Evolutionary conservation across 2,329 filamentous ascomycete genomes (phyloP).

Genomic region (Penicillium sp.): DNA sequence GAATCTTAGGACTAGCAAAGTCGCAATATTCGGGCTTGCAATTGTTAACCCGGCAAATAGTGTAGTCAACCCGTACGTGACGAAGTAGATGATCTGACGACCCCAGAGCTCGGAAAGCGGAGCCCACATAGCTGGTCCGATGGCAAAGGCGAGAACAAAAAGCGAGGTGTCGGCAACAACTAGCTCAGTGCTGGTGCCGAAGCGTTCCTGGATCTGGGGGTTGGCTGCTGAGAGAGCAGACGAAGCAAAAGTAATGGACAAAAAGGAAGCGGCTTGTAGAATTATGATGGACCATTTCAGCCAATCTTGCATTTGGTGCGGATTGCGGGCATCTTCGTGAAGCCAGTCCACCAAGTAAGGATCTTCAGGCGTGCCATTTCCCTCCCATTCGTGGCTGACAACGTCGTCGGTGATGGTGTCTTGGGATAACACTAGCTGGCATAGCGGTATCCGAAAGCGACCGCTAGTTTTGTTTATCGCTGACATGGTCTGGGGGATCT

Average conservation of each 20-base stretch:
- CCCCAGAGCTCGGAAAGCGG: constrained; percentile 1
- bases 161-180: not conserved
- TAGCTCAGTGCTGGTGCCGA: not conserved
- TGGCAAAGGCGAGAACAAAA: constrained; percentile 5
- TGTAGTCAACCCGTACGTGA: not conserved
- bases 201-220: not conserved
- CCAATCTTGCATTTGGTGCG: constrained; percentile 1
- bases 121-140: constrained; percentile 3
- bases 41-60: not conserved
- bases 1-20: constrained; percentile 56
- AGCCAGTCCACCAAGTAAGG: constrained; percentile 5
- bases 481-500: not conserved
- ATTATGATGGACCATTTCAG: constrained; percentile 4
- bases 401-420: constrained; percentile 2
- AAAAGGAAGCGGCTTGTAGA: not conserved
- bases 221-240: not conserved
- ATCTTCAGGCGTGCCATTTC: not conserved
- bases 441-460: constrained; percentile 1
- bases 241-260: constrained; percentile 4
- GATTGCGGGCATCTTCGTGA: not conserved
- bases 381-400: not conserved
- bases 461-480: not conserved
- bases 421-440: constrained; percentile 2
- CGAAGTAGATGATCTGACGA: constrained; percentile 3
- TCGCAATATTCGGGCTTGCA: constrained; percentile 2